Evolutionary conservation across 2,329 filamentous ascomycete genomes (phyloP).

Genomic region (Penicillium concentricum): DNA sequence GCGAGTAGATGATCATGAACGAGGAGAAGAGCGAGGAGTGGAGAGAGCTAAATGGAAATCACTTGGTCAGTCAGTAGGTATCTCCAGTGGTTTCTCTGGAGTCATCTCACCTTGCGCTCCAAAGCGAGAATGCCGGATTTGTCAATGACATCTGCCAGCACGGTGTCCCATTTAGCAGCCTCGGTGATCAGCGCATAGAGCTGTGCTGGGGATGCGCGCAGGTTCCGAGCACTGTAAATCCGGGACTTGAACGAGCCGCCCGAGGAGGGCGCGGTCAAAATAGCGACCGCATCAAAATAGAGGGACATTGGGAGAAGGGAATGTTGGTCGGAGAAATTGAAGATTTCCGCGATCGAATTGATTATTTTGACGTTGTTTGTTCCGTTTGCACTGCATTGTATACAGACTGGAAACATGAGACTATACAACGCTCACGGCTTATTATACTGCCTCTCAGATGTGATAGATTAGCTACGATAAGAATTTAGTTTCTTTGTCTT

Average conservation of each 20-base stretch:
- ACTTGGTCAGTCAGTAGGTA: constrained; percentile 41
- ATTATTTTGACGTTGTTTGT: constrained; percentile 18
- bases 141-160: constrained; percentile 89
- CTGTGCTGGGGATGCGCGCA: constrained; percentile 77
- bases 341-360: constrained; percentile 5
- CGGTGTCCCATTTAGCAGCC: constrained; percentile 82
- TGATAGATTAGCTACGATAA: background rate
- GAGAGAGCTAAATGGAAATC: constrained; percentile 63
- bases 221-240: constrained; percentile 69
- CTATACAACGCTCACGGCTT: background rate
- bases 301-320: constrained; percentile 69
- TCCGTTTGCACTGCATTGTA: constrained; percentile 26
- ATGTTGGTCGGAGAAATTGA: constrained; percentile 7
- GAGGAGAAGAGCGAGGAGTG: constrained; percentile 75
- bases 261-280: constrained; percentile 65
- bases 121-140: constrained; percentile 69
- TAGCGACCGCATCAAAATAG: constrained; percentile 83
- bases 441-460: background rate
- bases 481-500: too few relatives aligned
- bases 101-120: constrained; percentile 73
- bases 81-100: constrained; percentile 5
- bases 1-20: constrained; percentile 82
- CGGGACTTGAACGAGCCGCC: constrained; percentile 86
- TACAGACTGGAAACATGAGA: background rate
- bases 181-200: constrained; percentile 86